Percentiles rank a stretch among this genome's conserved stretches.
phyloP scores from a whole-genome alignment of 2,329 filamentous ascomycete species.

The Penicillium fuscoglaucum region DNA sequence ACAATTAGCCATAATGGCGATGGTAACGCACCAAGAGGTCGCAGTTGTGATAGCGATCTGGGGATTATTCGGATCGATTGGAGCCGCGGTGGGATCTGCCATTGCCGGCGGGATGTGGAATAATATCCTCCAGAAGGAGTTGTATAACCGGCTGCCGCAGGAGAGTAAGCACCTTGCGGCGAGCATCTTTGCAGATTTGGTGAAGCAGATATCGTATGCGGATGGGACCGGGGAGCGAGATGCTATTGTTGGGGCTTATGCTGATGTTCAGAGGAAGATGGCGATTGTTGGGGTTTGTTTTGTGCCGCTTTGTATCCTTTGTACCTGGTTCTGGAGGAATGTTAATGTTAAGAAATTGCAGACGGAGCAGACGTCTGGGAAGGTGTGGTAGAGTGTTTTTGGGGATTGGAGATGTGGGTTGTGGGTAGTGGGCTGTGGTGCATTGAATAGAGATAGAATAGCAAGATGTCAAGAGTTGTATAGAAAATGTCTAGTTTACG shows the following conservation, averaged over 20 bases:
- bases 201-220: conserved; percentile 34
- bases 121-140: conserved; percentile 4
- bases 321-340: conserved; percentile 13
- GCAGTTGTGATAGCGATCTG: conserved; percentile 9
- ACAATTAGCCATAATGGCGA: conserved; percentile 11
- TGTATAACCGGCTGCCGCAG: conserved; percentile 3
- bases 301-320: conserved; percentile 10
- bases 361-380: conserved; percentile 11
- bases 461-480: background rate
- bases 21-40: conserved; percentile 12
- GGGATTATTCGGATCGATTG: conserved; percentile 11
- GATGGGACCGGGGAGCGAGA: conserved; percentile 44
- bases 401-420: background rate
- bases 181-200: conserved; percentile 11
- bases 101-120: conserved; percentile 15
- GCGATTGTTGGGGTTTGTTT: conserved; percentile 37
- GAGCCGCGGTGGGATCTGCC: conserved; percentile 7
- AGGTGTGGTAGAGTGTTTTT: background rate
- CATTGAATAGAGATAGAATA: background rate
- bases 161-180: conserved; percentile 9
- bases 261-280: conserved; percentile 48
- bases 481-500: background rate
- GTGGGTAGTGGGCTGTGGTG: no score
- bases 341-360: conserved; percentile 12
- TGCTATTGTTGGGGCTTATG: conserved; percentile 51